Evolutionary conservation across 108 stramenopile species (phyloP), one percentile per base, ranked within the genome.

Genomic region (Skeletonema menzelii): DNA sequence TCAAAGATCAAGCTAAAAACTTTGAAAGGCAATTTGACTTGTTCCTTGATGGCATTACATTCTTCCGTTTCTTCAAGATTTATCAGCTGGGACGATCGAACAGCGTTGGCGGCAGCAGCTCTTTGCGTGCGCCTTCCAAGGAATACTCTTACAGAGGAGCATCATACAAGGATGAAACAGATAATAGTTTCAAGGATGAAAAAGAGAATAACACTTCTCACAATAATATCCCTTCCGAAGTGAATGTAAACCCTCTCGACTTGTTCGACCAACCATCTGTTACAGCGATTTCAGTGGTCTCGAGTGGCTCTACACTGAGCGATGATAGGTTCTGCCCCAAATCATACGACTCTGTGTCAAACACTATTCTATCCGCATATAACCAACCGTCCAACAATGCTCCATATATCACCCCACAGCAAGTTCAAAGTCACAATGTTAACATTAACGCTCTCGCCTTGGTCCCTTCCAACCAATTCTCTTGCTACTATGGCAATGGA

Each of bases 51-150:
- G 93, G 93, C 14, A 72, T 87, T 66, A 80, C 84, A 55, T 94
- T 85, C 73, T 92, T 85, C 63, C 62, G 82, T 28, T 84, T 96
- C 80, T 87, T 84, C 53, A 82, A 88, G 32, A 86, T 96, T 53
- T 96, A 79, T 67, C 82, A 96, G 80, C 67, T 96, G 31, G 95
- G 95, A 22, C 49, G 22, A 7, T 20, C 22, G 49, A 53, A 22
- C 47, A 59, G 27, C 44, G 59, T 5, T 24, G 13, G 27, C 38
- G 40, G 49, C 19, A 53, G 22, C 20, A 53, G 20, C 22, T 53
- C 4, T 53, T 20, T 22, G 24, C 49, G 22, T 22, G 22, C 5
- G 6, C 59, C 26, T 35, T 19, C 59, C 8, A 60, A 31, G 59
- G 22, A 19, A 24, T 60, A 60, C n/a, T 34, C 59, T 1, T 60